A percentile compares a stretch with the other conserved stretches of the same genome.
phyloP scores from a whole-genome alignment of 2,329 filamentous ascomycete species.

The Verticillium nonalfalfae region DNA sequence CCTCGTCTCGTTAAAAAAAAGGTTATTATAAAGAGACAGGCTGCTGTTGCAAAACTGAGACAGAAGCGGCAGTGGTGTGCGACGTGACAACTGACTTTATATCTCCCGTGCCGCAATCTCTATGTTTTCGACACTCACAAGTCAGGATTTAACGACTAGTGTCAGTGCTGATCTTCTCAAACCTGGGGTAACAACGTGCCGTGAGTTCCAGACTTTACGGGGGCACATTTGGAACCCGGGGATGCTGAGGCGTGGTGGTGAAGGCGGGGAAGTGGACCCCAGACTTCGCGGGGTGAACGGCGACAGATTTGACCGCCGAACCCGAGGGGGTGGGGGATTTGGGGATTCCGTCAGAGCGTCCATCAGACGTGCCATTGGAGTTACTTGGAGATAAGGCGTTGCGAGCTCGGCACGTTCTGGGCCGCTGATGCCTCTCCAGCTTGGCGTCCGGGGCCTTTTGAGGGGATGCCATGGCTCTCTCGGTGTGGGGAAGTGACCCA shows the following conservation, averaged over 20 bases:
- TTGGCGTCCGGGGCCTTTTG: not conserved
- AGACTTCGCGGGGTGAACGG: not conserved
- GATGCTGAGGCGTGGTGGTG: not conserved
- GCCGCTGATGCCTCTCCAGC: not conserved
- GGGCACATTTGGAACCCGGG: not conserved
- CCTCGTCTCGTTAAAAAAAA: not conserved
- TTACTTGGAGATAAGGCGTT: not conserved
- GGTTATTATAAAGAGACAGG: not conserved
- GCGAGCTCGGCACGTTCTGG: not conserved
- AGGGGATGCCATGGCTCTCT: not conserved
- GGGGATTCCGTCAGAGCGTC: not conserved
- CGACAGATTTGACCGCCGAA: not conserved
- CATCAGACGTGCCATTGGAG: not conserved
- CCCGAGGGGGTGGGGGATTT: not conserved
- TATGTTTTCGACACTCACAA: not conserved
- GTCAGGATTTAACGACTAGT: not conserved
- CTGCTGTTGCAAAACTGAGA: not conserved
- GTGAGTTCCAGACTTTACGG: not conserved
- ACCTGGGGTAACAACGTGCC: not conserved
- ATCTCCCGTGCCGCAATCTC: not conserved
- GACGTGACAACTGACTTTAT: not conserved
- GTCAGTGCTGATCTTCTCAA: not conserved
- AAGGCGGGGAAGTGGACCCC: not conserved
- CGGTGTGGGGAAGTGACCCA: not conserved
- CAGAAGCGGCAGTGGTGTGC: not conserved